Percentiles rank a stretch among this genome's conserved stretches.
Evolutionary conservation across 1,284 basidiomycete species (phyloP).

Genomic region (Malassezia equina): DNA sequence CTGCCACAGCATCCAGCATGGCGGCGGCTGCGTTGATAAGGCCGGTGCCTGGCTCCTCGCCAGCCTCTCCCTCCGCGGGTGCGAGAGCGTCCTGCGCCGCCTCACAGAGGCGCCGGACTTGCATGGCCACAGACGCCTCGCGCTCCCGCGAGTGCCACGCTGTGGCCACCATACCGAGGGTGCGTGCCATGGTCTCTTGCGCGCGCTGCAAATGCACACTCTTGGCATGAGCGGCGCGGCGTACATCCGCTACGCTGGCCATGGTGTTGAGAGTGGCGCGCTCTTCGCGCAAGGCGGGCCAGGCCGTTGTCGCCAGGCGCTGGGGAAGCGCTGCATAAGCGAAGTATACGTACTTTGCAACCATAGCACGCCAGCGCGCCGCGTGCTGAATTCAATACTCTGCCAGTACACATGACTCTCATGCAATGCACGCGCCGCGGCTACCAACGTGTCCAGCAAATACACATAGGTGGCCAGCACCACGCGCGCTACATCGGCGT

Average conservation of each 20-base stretch:
- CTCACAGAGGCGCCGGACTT: not conserved
- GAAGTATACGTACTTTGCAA: constrained; percentile 3
- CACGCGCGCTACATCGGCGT: constrained; percentile 10
- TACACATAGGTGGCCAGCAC: constrained; percentile 9
- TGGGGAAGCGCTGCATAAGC: constrained; percentile 2
- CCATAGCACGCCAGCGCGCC: constrained; percentile 3
- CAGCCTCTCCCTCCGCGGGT: not conserved
- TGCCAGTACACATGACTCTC: constrained; percentile 11
- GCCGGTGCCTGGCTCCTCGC: no score
- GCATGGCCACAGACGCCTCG: not conserved
- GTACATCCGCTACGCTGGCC: not conserved
- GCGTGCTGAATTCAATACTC: not conserved
- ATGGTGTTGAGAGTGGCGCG: not conserved
- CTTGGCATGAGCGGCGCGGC: not conserved
- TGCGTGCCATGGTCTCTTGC: constrained; percentile 1
- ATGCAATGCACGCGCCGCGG: not conserved
- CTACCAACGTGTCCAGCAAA: not conserved
- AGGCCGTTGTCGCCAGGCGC: not conserved
- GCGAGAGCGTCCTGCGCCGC: not conserved
- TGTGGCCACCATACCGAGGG: constrained; percentile 8
- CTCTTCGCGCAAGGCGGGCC: not conserved
- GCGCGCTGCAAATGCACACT: not conserved
- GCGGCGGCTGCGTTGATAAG: not conserved
- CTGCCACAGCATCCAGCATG: constrained; percentile 3
- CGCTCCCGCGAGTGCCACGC: not conserved